Base-by-base conservation (phyloP, 1,139 yeast genomes). In the Kluyveromyces marxianus region DNA sequence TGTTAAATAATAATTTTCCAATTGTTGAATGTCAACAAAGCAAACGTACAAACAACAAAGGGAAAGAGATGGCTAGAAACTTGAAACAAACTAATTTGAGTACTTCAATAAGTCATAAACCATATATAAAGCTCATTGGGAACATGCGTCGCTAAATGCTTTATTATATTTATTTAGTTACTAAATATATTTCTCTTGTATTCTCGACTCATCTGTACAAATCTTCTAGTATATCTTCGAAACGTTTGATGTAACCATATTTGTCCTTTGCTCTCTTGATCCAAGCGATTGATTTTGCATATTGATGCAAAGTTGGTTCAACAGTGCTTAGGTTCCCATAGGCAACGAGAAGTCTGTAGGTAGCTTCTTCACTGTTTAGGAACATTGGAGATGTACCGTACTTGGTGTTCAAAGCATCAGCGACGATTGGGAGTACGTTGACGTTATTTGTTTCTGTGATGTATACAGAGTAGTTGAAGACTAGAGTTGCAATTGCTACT, bases 271-370 rank as follows among this genome's bases (percentile, higher is more conserved):
- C 45, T 4, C 48, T 49, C 21, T 50, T 54, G 21, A 63, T 44
- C 68, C 68, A 64, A 7, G 54, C 36, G 3, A 64, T 51, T 1
- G 63, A 58, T n/a, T 47, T 48, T 1, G 66, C 62, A 44, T 57
- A 60, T 40, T 60, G 63, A 37, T 47, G 62, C 33, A 63, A 46
- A 2, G 61, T 47, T 2, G 60, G 56, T 27, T 67, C 68, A 2
- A 66, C 51, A 3, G 63, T 59, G 27, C 68, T 52, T 37, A 69
- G 44, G 43, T 69, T 78, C 6, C 87, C 88, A 42, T 70, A 68
- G 0, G 83, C 78, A 31, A 81, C 69, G 7, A 72, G 51, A 24
- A 77, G 54, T 50, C 89, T 69, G 60, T 81, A 82, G 0, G 72
- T 69, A 2, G 84, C 74, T 57, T 82, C 89, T n/a, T 73, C 64